Evolutionary conservation across 164 flowering plant genomes (phyloP), one percentile per base, ranked within the genome.

Genomic region (Saururus chinensis): DNA sequence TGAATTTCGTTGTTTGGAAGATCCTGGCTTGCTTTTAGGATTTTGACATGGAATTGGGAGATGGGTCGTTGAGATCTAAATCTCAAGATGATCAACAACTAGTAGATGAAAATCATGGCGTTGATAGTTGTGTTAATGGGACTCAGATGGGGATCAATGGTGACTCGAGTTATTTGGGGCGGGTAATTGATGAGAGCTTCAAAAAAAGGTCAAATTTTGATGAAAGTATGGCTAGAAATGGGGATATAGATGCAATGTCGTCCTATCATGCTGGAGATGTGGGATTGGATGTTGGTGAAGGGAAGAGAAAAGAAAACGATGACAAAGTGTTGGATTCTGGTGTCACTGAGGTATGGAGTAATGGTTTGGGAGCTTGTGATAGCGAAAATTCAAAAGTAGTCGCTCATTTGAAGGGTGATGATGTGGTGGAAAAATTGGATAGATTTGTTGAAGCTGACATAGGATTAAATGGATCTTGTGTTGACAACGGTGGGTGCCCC

Each of bases 251-350:
- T 30, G 37, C 4, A 13, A 45, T 45, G 49, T 12, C 4, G 49
- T 45, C 17, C 2, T 45, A 7, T 12, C 14, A 17, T 21, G 58
- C 24, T 55, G 58, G 19, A 4, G 58, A 24, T 55, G 58, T 21
- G n/a, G 17, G 35, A 55, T 23, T 55, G 58, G 51, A n/a, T 19
- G 20, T 25, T 14, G 63, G 25, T 23, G 53, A 48, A 21, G 24
- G 25, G 14, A 17, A 35, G 6, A 21, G 17, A 40, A 40, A 30
- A 5, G 54, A 48, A 60, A 45, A 4, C 22, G 63, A 35, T 22
- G 62, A n/a, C n/a, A n/a, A n/a, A n/a, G n/a, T n/a, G 30, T 68
- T 71, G 60, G 83, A 75, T 54, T 7, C 57, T 54, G 57, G 21
- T 54, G 57, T 12, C 5, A 22, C 25, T 22, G 30, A 23, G 58